Base-by-base conservation (phyloP, 352 stramenopile species). In the Phytopythium oedochilum region DNA sequence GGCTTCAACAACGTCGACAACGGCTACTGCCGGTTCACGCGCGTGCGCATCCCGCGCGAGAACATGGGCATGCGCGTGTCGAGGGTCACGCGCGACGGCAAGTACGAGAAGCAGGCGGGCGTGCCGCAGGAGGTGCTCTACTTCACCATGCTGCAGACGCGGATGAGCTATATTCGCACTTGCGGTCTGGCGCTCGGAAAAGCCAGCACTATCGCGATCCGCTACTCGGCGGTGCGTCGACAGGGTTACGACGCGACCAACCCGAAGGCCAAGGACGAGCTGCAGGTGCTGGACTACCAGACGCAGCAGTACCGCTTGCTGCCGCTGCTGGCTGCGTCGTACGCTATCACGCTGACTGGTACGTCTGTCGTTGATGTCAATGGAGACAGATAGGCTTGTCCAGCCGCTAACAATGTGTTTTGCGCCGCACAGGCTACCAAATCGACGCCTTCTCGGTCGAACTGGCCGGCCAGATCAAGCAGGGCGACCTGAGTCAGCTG, bases 251-350 rank as follows among this genome's bases (percentile, higher is more conserved):
- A 88, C 46, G 73, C 67, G 17, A 86, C 75, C 44, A 59, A 68
- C 1, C 86, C 78, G 45, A 63, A 74, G 1, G 56, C 66, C 0
- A 80, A 68, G 25, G 65, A 70, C 2, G 92, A 98, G 67, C 52
- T 89, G 20, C 92, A 96, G 61, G 86, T 99, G 57, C 68, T 99
- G 39, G 92, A 98, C 59, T 98, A 98, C 65, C 90, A 94, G 50
- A 91, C 92, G 66, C 94, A 99, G 68, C 94, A 98, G 67, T 95
- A 98, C 70, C 89, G 94, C 20, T 75, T 99, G 15, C 78, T 98
- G 32, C 93, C 94, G 29, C 67, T 97, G 38, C 62, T 99, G 32
- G 94, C 94, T 14, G 74, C 78, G 7, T 87, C 90, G 12, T 98
- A 98, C 62, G 93, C 88, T 75, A 97, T 77, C 81, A 96, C 71